Evolutionary conservation across 2,329 filamentous ascomycete species (phyloP).

Genomic region (Alternaria triticimaculans): DNA sequence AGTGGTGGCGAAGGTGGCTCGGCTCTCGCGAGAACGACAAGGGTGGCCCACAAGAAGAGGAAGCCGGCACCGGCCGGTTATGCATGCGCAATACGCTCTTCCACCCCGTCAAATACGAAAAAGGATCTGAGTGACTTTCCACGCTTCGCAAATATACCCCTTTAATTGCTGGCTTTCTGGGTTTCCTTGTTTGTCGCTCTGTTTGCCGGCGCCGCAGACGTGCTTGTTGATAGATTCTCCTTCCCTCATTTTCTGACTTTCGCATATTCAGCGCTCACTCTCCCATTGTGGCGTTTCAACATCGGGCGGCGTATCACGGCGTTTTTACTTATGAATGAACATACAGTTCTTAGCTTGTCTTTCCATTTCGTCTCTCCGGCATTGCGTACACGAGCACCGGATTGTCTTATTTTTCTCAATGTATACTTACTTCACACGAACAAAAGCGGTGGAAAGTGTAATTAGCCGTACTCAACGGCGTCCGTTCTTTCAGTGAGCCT

Average conservation of each 20-base stretch:
- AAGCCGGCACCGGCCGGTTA: conserved; percentile 55
- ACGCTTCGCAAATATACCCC: conserved; percentile 27
- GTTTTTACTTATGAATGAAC: conserved; percentile 24
- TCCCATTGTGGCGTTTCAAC: conserved; percentile 14
- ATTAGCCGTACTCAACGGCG: conserved; percentile 31
- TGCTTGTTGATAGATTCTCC: conserved; percentile 33
- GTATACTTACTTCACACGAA: conserved; percentile 29
- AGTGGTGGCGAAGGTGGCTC: conserved; percentile 59
- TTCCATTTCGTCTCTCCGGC: conserved; percentile 12
- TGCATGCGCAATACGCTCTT: conserved; percentile 55
- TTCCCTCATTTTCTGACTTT: conserved; percentile 17
- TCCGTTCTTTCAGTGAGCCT: conserved; percentile 18
- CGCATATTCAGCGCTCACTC: conserved; percentile 32
- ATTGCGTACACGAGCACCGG: conserved; percentile 13
- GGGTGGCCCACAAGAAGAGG: conserved; percentile 51
- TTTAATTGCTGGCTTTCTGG: conserved; percentile 31
- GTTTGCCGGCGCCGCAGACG: conserved; percentile 23
- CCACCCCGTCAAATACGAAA: conserved; percentile 59
- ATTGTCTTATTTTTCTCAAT: conserved; percentile 12
- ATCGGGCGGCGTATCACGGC: conserved; percentile 46
- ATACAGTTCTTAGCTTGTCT: conserved; percentile 10
- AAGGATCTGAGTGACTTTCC: conserved; percentile 43
- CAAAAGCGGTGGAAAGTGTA: conserved; percentile 36
- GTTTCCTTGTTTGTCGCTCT: conserved; percentile 18
- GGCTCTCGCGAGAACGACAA: conserved; percentile 56